Evolutionary conservation across 78 protist genomes (phyloP), one percentile per base, ranked within the genome.

Genomic region (Dictyostelium capitatum): DNA sequence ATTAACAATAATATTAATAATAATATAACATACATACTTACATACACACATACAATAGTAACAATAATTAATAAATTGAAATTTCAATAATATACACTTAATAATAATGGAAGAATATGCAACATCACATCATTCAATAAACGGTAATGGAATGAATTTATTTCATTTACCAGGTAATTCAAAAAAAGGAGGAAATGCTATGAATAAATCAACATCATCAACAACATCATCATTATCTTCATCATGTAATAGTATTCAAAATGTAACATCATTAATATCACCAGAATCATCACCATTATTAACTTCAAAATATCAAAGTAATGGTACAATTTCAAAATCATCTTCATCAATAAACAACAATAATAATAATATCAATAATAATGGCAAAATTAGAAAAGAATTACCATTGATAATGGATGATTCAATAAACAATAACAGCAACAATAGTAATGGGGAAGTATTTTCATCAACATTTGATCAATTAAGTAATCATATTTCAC

Each of bases 271-370:
- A 17, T 73, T 84, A 23, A 48, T 84, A 12, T 84, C 91, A 23
- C 91, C 91, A 41, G 91, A 84, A 51, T 65, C 91, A 2, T 84
- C 91, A 14, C 91, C 91, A 0, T 32, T 74, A 2, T 43, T 84
- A 14, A 8, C 51, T 14, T 37, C 62, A 1, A 53, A 53, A n/a
- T 25, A 59, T 23, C 59, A 53, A 53, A 6, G 19, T 15, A 14
- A 53, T 23, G 32, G 25, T 23, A 10, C 8, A 23, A 25, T 23
- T 23, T 23, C n/a, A 23, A 59, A 59, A 59, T 23, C 69, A n/a
- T n/a, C 69, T 23, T 23, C n/a, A 59, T 23, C 32, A 4, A 19
- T 59, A 15, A 59, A 1, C 12, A 59, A n/a, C 8, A n/a, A 37
- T 37, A 37, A 37, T 37, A 37, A 37, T 37, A 37, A 37, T 2